Percentiles rank a stretch among this genome's conserved stretches.
phyloP scores from a whole-genome alignment of 1,284 basidiomycete species.

The Pascua guehoae region DNA sequence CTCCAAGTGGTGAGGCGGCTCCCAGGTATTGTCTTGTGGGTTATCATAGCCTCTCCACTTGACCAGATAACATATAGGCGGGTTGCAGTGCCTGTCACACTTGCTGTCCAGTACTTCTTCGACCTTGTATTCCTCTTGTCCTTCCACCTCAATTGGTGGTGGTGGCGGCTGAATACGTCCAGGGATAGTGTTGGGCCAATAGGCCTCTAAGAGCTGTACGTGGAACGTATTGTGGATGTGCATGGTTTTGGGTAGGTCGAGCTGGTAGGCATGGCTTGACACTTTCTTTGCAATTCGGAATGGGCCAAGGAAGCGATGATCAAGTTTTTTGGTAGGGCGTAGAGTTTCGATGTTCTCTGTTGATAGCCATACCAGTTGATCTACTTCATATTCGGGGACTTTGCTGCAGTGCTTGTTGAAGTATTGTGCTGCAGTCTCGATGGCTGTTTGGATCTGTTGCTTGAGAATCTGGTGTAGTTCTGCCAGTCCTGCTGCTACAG shows the following conservation, averaged over 20 bases:
- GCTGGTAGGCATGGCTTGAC: conserved; percentile 17
- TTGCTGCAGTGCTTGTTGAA: conserved; percentile 17
- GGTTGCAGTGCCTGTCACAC: too few species aligned
- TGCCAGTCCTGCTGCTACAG: background rate
- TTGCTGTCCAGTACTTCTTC: too few species aligned
- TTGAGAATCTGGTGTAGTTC: background rate
- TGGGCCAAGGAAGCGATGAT: conserved; percentile 47
- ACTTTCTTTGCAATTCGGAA: conserved; percentile 34
- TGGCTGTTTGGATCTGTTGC: too few species aligned
- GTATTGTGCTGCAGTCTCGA: background rate
- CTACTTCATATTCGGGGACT: conserved; percentile 35
- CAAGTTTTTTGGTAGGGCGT: conserved; percentile 50
- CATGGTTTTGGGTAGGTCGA: too few species aligned
- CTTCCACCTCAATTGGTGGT: too few species aligned
- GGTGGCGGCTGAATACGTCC: too few species aligned
- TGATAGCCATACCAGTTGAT: conserved; percentile 48
- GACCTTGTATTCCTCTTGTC: too few species aligned
- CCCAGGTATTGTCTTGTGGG: conserved; percentile 11
- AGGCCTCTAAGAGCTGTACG: too few species aligned
- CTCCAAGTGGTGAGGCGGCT: conserved; percentile 2
- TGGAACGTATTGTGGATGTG: too few species aligned
- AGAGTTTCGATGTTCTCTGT: conserved; percentile 32
- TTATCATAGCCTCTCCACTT: conserved; percentile 7
- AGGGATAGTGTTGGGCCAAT: too few species aligned
- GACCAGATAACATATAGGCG: too few species aligned